These are phyloP conservation scores for Discostella stelligera DNA, from an alignment of 352 stramenopile species.

Conservation along the genomic window DNA sequence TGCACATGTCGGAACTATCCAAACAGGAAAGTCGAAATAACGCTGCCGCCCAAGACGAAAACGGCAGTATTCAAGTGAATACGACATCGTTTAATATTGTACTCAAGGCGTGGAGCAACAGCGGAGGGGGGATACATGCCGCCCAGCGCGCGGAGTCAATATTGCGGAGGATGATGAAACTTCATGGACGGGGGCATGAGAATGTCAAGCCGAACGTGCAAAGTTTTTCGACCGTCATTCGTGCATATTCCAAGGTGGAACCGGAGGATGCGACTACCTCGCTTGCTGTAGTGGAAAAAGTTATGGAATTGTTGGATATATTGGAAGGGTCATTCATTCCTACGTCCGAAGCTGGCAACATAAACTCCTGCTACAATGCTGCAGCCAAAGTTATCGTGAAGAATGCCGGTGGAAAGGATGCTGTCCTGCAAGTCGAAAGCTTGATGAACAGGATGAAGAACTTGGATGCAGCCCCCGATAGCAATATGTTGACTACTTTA, in stretches of 20 bases:
- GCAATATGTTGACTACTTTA: conserved; percentile 25
- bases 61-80: conserved; percentile 20
- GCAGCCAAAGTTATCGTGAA: conserved; percentile 40
- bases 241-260: conserved; percentile 47
- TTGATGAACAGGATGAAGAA: conserved; percentile 59
- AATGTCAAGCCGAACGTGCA: conserved; percentile 33
- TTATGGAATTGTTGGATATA: conserved; percentile 56
- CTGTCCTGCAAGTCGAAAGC: conserved; percentile 42
- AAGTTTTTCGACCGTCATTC: conserved; percentile 46
- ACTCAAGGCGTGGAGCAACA: conserved; percentile 62
- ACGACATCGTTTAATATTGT: conserved; percentile 52
- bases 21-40: neutral
- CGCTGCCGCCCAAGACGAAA: neutral
- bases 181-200: conserved; percentile 48
- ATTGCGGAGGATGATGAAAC: conserved; percentile 51
- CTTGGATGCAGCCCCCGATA: conserved; percentile 40
- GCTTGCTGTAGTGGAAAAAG: conserved; percentile 26
- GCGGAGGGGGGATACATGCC: conserved; percentile 28
- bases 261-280: conserved; percentile 24
- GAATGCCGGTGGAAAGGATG: conserved; percentile 31
- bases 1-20: conserved; percentile 40
- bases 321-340: conserved; percentile 32
- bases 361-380: conserved; percentile 49
- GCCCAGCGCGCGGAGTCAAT: conserved; percentile 40
- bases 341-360: conserved; percentile 1